Base-by-base conservation (phyloP, 768 basidiomycete species). In the Lentinula detonsa region DNA sequence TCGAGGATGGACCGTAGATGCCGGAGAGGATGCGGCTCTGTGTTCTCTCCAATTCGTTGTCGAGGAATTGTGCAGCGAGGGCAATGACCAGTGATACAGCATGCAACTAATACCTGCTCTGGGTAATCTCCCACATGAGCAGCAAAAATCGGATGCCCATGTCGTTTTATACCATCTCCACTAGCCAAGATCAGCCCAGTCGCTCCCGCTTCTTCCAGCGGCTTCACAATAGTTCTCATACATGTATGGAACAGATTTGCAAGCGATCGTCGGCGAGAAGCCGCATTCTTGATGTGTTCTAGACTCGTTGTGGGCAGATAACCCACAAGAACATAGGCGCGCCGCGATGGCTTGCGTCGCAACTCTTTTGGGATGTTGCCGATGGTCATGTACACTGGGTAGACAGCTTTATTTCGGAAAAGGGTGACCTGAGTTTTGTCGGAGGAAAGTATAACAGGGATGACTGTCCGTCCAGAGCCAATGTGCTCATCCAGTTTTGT, bases 51-150 rank as follows among this genome's bases (percentile, higher is more conserved):
- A 23, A 34, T 57, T 5, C 5, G 5, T 4, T n/a, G 16, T 6
- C 18, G 13, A n/a, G n/a, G n/a, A n/a, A n/a, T n/a, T n/a, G n/a
- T n/a, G 45, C 35, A 37, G 5, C 10, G 5, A 10, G 35, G 50
- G 21, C 65, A 65, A 34, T 43, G 37, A 0, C 59, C 62, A 52
- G 59, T 65, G 7, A 63, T 61, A 2, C 62, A 51, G 11, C 48
- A 60, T 10, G 59, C 61, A 7, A 64, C 67, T 11, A 66, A 42
- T 9, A 56, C 45, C 33, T 68, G 67, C 48, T 67, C 67, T 1
- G 64, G 66, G 39, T 67, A 65, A 49, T 68, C 64, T 37, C 5
- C 35, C 5, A 37, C 10, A 10, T 37, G 10, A 10, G 5, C 5
- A 5, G 35, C 35, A 5, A 37, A 10, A 5, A 37, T 10, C 5